A percentile compares a stretch with the other conserved stretches of the same genome.
Conservation (phyloP, 23 red algal genomes). For the Gracilaria gracilis region DNA sequence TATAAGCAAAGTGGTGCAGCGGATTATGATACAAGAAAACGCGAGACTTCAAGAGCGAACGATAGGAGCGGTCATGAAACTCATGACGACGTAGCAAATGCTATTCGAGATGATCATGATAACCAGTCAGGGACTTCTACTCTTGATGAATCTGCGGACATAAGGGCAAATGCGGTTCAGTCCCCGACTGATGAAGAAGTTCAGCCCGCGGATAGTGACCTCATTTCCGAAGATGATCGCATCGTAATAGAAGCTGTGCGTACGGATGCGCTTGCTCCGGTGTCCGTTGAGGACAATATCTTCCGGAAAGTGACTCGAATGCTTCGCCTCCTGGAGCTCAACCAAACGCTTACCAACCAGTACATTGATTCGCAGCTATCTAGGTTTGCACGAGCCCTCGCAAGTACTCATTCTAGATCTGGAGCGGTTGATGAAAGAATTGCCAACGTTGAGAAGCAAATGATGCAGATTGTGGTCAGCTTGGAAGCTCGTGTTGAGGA, state of each 20-base stretch:
- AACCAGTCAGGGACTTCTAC: not conserved
- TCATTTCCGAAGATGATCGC: constrained; percentile 58
- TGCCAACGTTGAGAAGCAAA: not conserved
- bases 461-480: constrained; percentile 22
- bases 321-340: constrained; percentile 80
- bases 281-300: constrained; percentile 70
- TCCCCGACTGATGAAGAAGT: not conserved
- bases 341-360: constrained; percentile 87
- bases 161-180: not conserved
- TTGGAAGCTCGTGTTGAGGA: constrained; percentile 22
- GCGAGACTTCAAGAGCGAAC: not conserved
- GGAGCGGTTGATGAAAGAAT: constrained; percentile 21
- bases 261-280: constrained; percentile 32
- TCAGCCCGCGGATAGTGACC: constrained; percentile 23
- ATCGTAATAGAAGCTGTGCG: constrained; percentile 64
- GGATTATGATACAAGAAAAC: not conserved
- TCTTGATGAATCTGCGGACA: not conserved
- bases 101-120: not conserved
- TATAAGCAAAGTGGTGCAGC: not conserved
- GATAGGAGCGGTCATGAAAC: not conserved
- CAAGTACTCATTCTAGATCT: constrained; percentile 19
- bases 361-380: constrained; percentile 84
- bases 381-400: constrained; percentile 52
- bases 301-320: constrained; percentile 92
- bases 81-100: not conserved